Conservation (phyloP, 345 rosid species). For the Hypericum perforatum region DNA sequence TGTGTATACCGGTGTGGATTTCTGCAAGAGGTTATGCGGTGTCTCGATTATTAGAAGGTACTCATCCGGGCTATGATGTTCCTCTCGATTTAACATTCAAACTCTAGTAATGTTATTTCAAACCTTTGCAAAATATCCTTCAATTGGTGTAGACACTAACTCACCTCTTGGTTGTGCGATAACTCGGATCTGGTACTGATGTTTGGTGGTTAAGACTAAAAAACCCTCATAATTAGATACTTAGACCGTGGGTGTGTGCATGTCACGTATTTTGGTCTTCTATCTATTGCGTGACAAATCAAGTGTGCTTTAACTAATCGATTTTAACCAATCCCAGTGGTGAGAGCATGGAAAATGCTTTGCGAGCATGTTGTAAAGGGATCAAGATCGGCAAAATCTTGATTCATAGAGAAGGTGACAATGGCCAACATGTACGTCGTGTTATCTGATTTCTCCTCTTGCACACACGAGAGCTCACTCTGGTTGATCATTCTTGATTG, state of each 20-base stretch:
- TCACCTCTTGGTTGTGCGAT: too few relatives aligned
- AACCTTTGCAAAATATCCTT: slow-evolving; percentile 1
- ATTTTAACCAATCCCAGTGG: slow-evolving; percentile 42
- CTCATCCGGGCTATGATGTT: slow-evolving; percentile 8
- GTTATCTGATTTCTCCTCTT: too few relatives aligned
- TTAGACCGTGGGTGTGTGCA: too few relatives aligned
- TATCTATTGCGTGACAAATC: not conserved
- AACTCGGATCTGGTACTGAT: too few relatives aligned
- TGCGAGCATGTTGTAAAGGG: slow-evolving; percentile 97
- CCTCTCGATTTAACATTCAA: too few relatives aligned
- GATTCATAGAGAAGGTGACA: slow-evolving; percentile 96
- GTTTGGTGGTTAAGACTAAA: too few relatives aligned
- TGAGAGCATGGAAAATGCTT: slow-evolving; percentile 98
- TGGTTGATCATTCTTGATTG: not conserved
- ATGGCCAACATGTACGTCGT: slow-evolving; percentile 73
- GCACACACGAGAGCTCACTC: not conserved
- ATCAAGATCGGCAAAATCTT: slow-evolving; percentile 95
- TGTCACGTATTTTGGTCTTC: not conserved
- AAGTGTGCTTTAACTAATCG: slow-evolving; percentile 3
- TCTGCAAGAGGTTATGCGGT: slow-evolving; percentile 96
- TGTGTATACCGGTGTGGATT: slow-evolving; percentile 95
- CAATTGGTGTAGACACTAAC: not conserved
- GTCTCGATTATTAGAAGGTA: slow-evolving; percentile 98
- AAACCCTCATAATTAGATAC: too few relatives aligned
- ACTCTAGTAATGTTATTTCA: not conserved